phyloP scores from a whole-genome alignment of 1,139 yeast genomes.

The Taphrina wiesneri region DNA sequence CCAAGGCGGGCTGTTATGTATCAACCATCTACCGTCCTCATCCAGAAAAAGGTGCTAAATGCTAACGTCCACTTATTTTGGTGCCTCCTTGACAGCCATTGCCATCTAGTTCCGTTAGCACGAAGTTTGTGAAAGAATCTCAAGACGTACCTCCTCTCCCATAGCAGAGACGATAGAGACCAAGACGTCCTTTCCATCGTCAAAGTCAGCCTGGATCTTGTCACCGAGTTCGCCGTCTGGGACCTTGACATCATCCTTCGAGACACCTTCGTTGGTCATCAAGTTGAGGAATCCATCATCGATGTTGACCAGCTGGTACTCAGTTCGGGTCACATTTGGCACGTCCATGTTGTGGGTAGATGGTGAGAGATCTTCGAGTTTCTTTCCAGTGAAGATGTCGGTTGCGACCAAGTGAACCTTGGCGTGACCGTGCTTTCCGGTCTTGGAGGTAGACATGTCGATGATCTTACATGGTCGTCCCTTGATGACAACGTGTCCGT shows the following conservation, averaged over 20 bases:
- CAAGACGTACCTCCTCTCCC: constrained; percentile 73
- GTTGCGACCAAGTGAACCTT: constrained; percentile 99
- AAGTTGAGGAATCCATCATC: constrained; percentile 97
- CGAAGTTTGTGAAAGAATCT: background rate
- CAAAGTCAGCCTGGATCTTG: constrained; percentile 84
- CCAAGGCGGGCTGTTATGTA: constrained; percentile 5
- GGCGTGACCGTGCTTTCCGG: constrained; percentile 99
- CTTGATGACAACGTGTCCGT: constrained; percentile 97
- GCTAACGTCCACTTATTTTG: constrained; percentile 17
- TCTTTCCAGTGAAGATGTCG: constrained; percentile 98
- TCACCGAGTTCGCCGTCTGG: constrained; percentile 99
- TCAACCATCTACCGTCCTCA: constrained; percentile 1
- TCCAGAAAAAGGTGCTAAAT: background rate
- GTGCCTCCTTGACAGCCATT: constrained; percentile 31
- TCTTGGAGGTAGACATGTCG: constrained; percentile 99
- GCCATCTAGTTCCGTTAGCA: constrained; percentile 20
- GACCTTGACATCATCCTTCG: constrained; percentile 97
- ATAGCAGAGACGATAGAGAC: constrained; percentile 96
- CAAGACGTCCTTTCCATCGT: constrained; percentile 95
- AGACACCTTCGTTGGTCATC: constrained; percentile 95
- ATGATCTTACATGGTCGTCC: constrained; percentile 99
- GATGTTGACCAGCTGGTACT: constrained; percentile 62
- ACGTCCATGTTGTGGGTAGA: constrained; percentile 99
- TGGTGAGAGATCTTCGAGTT: constrained; percentile 99
- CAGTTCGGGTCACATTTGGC: constrained; percentile 68